phyloP scores from a whole-genome alignment of 495 filamentous ascomycete genomes.

The Podospora tetraspora region DNA sequence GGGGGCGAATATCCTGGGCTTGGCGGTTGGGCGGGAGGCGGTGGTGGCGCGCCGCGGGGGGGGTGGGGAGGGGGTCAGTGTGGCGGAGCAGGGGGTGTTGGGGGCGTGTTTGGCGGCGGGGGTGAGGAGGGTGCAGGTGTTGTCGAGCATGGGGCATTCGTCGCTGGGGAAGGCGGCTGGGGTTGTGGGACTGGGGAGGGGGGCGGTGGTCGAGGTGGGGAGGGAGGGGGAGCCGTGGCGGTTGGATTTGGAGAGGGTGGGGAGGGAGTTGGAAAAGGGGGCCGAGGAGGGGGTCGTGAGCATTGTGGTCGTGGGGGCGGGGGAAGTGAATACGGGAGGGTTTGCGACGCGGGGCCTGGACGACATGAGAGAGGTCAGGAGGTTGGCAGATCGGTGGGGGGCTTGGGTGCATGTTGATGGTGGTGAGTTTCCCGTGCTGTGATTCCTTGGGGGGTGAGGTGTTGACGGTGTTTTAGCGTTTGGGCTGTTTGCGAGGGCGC shows the following conservation, averaged over 20 bases:
- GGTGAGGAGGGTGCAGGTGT: constrained; percentile 62
- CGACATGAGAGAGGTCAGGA: constrained; percentile 58
- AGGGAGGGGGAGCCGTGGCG: constrained; percentile 52
- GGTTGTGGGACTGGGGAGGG: constrained; percentile 71
- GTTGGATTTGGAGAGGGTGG: constrained; percentile 58
- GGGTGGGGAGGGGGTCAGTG: constrained; percentile 30
- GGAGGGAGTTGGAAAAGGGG: constrained; percentile 42
- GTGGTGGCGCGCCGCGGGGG: constrained; percentile 45
- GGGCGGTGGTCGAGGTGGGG: constrained; percentile 56
- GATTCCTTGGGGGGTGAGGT: neutral
- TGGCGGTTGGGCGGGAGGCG: constrained; percentile 71
- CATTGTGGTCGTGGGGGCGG: constrained; percentile 74
- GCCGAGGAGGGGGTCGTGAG: constrained; percentile 52
- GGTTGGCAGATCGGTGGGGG: constrained; percentile 64
- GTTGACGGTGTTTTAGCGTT: constrained; percentile 55
- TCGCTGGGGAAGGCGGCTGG: constrained; percentile 78
- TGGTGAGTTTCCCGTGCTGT: constrained; percentile 33
- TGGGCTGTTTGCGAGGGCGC: constrained; percentile 69
- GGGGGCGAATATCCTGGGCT: constrained; percentile 73
- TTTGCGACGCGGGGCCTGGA: constrained; percentile 61
- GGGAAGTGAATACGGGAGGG: constrained; percentile 86
- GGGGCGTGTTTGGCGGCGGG: constrained; percentile 58
- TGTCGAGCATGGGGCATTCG: constrained; percentile 78
- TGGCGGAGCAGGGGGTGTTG: constrained; percentile 65
- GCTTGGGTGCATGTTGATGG: constrained; percentile 92